Percentiles rank a stretch among this genome's conserved stretches.
These are phyloP conservation scores for Oryza nivara DNA, from an alignment of 176 grass and related monocot species.

Conservation along the genomic window DNA sequence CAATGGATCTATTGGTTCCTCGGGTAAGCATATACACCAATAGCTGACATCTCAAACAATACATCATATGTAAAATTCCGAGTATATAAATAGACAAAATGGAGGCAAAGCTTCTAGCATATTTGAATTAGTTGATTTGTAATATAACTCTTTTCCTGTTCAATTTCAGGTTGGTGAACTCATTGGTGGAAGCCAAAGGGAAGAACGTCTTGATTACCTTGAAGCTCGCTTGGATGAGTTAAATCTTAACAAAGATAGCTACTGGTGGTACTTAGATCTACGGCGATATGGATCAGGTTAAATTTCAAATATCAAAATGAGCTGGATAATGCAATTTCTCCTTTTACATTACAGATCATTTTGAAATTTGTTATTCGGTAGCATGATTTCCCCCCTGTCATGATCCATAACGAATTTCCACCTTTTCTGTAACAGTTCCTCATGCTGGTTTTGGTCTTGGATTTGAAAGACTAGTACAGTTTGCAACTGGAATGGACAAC, in stretches of 20 bases:
- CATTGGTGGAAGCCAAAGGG: constrained; percentile 99
- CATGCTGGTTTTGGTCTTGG: constrained; percentile 98
- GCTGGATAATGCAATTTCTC: constrained; percentile 7
- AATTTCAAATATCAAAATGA: constrained; percentile 11
- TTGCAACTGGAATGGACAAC: constrained; percentile 94
- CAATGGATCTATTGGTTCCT: constrained; percentile 97
- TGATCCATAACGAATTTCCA: neutral
- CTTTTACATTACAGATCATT: constrained; percentile 12
- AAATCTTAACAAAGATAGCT: constrained; percentile 91
- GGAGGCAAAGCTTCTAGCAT: constrained; percentile 12
- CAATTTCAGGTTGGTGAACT: constrained; percentile 83
- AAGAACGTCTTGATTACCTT: constrained; percentile 92
- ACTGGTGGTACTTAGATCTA: constrained; percentile 98
- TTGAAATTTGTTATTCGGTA: constrained; percentile 21
- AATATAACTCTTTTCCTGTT: constrained; percentile 38
- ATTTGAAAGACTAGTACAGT: constrained; percentile 97
- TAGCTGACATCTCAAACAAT: constrained; percentile 20
- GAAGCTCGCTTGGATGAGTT: constrained; percentile 81
- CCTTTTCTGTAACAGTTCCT: constrained; percentile 62
- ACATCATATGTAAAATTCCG: constrained; percentile 16
- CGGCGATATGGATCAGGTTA: constrained; percentile 92
- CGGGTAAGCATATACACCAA: constrained; percentile 56
- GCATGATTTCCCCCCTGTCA: neutral
- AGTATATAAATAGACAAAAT: constrained; percentile 25
- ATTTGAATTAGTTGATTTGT: constrained; percentile 9